A percentile compares a stretch with the other conserved stretches of the same genome.
These are phyloP conservation scores for Aspergillus avenaceus DNA, from an alignment of 495 filamentous ascomycete genomes.

Conservation along the genomic window DNA sequence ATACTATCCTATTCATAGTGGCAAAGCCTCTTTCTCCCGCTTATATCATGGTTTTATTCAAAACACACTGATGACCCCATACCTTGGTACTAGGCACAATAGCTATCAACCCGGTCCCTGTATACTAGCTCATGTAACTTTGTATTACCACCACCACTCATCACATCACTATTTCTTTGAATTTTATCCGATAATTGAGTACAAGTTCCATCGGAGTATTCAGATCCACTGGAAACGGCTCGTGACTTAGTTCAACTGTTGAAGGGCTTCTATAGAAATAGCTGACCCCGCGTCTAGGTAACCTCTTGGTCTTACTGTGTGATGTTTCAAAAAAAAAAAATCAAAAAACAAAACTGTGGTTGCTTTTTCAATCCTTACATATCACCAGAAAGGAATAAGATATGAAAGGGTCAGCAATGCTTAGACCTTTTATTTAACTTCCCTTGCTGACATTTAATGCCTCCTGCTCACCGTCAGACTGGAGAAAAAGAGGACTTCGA, in stretches of 20 bases:
- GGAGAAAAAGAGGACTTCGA: too few relatives aligned
- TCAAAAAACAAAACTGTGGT: too few relatives aligned
- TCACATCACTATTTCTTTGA: not conserved
- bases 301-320: not conserved
- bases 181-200: constrained; percentile 5
- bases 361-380: not conserved
- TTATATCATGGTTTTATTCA: constrained; percentile 12
- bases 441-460: not conserved
- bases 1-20: not conserved
- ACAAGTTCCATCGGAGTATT: not conserved
- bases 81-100: too few relatives aligned
- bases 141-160: not conserved
- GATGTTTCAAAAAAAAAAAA: not conserved
- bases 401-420: not conserved
- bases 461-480: too few relatives aligned
- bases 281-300: not conserved
- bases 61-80: too few relatives aligned
- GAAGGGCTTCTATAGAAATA: too few relatives aligned
- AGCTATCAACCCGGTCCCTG: not conserved
- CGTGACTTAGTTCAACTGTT: not conserved
- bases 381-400: not conserved
- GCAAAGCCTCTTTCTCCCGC: not conserved
- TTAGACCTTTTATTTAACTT: not conserved
- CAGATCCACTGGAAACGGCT: constrained; percentile 7
- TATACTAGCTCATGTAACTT: not conserved